A percentile compares a stretch with the other conserved stretches of the same genome.
Conservation (phyloP, 805 yeast species). For the Ogataea trehalophila region DNA sequence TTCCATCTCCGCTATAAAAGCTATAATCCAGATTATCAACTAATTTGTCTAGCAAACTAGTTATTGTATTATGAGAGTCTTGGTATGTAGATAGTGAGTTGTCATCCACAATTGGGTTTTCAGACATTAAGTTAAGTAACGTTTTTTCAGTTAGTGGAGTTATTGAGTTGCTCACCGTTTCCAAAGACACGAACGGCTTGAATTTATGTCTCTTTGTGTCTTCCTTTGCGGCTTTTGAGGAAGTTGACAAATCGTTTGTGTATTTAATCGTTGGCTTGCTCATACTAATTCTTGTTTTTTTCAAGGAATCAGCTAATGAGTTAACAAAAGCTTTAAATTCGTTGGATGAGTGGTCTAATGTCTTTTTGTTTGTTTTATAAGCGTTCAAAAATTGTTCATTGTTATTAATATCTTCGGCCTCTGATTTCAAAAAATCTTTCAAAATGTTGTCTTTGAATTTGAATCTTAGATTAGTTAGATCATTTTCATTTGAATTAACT, state of each 20-base stretch:
- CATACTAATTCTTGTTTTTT: background rate
- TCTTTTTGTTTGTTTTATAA: background rate
- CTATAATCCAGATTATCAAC: background rate
- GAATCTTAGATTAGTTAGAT: background rate
- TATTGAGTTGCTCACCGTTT: no score
- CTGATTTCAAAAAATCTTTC: background rate
- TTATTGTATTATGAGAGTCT: no score
- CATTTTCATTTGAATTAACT: background rate
- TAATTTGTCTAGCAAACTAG: background rate
- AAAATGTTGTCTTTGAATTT: background rate
- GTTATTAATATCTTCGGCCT: background rate
- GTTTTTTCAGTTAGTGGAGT: no score
- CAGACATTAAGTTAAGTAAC: no score
- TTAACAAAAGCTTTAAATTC: background rate
- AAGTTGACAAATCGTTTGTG: background rate
- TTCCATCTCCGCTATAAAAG: slow-evolving; percentile 16
- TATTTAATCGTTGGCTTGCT: no score
- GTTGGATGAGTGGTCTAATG: background rate
- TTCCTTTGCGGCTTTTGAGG: background rate
- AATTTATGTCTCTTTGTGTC: no score
- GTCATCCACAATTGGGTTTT: no score
- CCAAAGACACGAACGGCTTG: no score
- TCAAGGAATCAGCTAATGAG: background rate
- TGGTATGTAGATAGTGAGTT: no score
- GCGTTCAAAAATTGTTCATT: background rate